Evolutionary conservation across 177 flowering plant species (phyloP).

Genomic region (Vitis hybrid): DNA sequence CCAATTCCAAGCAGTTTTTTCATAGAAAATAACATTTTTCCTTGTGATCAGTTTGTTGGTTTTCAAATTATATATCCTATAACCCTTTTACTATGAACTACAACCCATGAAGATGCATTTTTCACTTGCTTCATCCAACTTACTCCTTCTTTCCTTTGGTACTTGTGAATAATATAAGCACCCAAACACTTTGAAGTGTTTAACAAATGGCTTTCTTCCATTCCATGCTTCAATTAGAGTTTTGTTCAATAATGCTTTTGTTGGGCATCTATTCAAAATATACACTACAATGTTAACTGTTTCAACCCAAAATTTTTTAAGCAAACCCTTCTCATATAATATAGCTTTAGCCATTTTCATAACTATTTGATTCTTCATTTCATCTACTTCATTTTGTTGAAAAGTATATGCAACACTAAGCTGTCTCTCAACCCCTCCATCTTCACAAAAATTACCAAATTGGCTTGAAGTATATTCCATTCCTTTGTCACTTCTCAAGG

Average conservation of each 20-base stretch:
- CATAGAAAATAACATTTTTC: neutral
- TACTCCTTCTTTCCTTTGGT: too few species aligned
- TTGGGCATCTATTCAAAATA: neutral
- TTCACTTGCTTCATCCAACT: neutral
- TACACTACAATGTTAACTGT: neutral
- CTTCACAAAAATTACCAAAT: conserved; percentile 3
- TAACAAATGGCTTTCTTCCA: neutral
- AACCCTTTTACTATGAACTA: neutral
- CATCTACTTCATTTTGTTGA: neutral
- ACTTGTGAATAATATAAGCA: too few species aligned
- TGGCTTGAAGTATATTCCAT: neutral
- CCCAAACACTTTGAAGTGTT: conserved; percentile 1
- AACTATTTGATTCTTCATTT: neutral
- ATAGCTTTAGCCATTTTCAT: too few species aligned
- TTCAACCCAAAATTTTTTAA: too few species aligned
- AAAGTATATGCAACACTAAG: conserved; percentile 1
- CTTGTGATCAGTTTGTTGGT: neutral
- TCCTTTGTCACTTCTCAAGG: conserved; percentile 1
- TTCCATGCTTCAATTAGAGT: conserved; percentile 12
- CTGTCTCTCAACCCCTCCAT: neutral
- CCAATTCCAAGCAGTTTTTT: neutral
- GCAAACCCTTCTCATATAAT: too few species aligned
- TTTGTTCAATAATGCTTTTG: neutral
- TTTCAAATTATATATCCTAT: neutral
- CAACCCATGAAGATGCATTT: neutral